Evolutionary conservation across 345 rosid genomes (phyloP), one percentile per base, ranked within the genome.

Genomic region (Aquilaria sinensis): DNA sequence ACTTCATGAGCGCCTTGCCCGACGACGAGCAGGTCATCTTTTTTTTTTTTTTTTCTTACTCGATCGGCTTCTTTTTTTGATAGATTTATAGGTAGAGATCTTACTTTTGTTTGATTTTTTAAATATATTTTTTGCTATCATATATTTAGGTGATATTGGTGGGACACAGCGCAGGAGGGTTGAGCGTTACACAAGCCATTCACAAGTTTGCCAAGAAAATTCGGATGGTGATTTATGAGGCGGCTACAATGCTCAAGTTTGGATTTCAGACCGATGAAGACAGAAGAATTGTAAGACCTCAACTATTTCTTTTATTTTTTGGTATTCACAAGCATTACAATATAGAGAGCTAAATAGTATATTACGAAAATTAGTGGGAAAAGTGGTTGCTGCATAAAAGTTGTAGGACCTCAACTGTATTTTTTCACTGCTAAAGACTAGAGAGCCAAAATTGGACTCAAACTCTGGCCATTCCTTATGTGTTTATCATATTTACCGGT

Each of bases 141-240:
- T 53, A 64, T 41, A 64, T 62, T 58, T 23, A 92, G 98, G 98
- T 92, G 54, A 77, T 92, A 67, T 66, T 92, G 70, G 96, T 89
- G 12, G 98, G 96, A 1, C 98, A 92, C 57, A 92, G 98, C 63
- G 96, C 98, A 2, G 98, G 96, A 61, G 98, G 98, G 48, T 78
- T 92, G 47, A 87, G 87, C 62, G 64, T 92, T 49, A 92, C 96
- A 2, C 77, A 79, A 56, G 89, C 85, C 46, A 78, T 72, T 60
- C 79, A 78, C 50, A 78, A 65, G 65, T 89, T 85, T 43, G 68
- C 83, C 16, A 69, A 77, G 58, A 89, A 86, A 78, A 83, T 92
- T 52, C 64, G 67, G n/a, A 68, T 77, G 14, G 93, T 89, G 0
- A 88, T 87, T 3, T 92, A 77, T 52, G 54, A 89, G 53, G 90